Conservation (phyloP, 2,329 filamentous ascomycete genomes). For the Zymoseptoria crescenta region DNA sequence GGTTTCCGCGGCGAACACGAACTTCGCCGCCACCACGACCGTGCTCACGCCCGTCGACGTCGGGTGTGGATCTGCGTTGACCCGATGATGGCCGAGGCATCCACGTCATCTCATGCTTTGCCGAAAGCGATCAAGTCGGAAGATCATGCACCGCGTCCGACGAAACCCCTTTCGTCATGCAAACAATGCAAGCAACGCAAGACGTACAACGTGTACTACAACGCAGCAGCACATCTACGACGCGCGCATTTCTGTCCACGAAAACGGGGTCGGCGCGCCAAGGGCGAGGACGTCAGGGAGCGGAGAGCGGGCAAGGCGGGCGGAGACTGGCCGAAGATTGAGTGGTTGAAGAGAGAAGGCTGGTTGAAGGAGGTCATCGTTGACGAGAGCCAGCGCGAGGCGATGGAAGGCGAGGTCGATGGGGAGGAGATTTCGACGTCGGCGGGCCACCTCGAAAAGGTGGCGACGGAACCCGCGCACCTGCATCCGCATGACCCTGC, state of each 20-base stretch:
- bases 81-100: slow-evolving; percentile 32
- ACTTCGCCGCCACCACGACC: slow-evolving; percentile 45
- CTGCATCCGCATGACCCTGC: not conserved
- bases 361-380: slow-evolving; percentile 54
- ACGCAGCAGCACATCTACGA: slow-evolving; percentile 82
- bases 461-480: not conserved
- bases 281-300: slow-evolving; percentile 46
- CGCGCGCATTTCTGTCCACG: slow-evolving; percentile 77
- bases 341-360: slow-evolving; percentile 45
- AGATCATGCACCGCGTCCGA: slow-evolving; percentile 26
- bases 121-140: not conserved
- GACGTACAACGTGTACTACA: slow-evolving; percentile 86
- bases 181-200: slow-evolving; percentile 73
- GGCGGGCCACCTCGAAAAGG: not conserved
- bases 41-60: slow-evolving; percentile 55
- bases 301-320: slow-evolving; percentile 52
- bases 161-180: slow-evolving; percentile 67
- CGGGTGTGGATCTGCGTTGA: slow-evolving; percentile 59
- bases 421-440: not conserved
- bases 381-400: not conserved
- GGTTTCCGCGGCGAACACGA: slow-evolving; percentile 86
- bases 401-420: not conserved
- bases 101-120: not conserved
- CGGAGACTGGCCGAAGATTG: slow-evolving; percentile 55
- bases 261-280: slow-evolving; percentile 49